These are phyloP conservation scores for Kazachstania martiniae DNA, from an alignment of 805 yeast species.

Conservation along the genomic window DNA sequence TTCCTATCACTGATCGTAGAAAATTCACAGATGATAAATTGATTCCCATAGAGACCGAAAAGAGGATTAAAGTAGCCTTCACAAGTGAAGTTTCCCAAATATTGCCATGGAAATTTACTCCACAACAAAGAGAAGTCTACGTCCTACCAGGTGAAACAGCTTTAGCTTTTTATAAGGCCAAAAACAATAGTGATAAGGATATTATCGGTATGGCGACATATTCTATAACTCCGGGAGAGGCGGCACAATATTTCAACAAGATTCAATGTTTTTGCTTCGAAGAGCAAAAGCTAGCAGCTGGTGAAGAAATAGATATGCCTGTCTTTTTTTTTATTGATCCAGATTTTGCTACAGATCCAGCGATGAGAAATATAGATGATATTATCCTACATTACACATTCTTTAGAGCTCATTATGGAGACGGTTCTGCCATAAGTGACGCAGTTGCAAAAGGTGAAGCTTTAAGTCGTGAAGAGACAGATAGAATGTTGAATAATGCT, in stretches of 20 bases:
- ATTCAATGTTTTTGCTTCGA: slow-evolving; percentile 98
- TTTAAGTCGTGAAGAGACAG: slow-evolving; percentile 7
- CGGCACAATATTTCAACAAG: slow-evolving; percentile 91
- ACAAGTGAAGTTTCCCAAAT: slow-evolving; percentile 86
- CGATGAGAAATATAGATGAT: slow-evolving; percentile 83
- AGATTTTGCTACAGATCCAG: slow-evolving; percentile 86
- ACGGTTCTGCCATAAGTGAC: slow-evolving; percentile 28
- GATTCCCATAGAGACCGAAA: slow-evolving; percentile 76
- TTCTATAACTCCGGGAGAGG: slow-evolving; percentile 91
- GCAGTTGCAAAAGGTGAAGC: slow-evolving; percentile 10
- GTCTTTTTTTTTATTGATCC: slow-evolving; percentile 95
- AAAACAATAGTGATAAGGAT: slow-evolving; percentile 74
- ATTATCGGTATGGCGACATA: slow-evolving; percentile 98
- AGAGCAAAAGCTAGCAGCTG: slow-evolving; percentile 86
- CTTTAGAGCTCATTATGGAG: slow-evolving; percentile 48
- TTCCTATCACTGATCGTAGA: slow-evolving; percentile 76
- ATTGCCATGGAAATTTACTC: slow-evolving; percentile 90
- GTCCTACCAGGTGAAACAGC: slow-evolving; percentile 98
- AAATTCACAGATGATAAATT: slow-evolving; percentile 80
- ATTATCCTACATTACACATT: slow-evolving; percentile 87
- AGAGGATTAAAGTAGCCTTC: slow-evolving; percentile 72
- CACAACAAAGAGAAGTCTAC: slow-evolving; percentile 87
- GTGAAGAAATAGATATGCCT: slow-evolving; percentile 98
- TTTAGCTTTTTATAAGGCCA: slow-evolving; percentile 87
- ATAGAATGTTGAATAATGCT: slow-evolving; percentile 9